phyloP scores from a whole-genome alignment of 75 land plant genomes.

The Azolla pinnata region DNA sequence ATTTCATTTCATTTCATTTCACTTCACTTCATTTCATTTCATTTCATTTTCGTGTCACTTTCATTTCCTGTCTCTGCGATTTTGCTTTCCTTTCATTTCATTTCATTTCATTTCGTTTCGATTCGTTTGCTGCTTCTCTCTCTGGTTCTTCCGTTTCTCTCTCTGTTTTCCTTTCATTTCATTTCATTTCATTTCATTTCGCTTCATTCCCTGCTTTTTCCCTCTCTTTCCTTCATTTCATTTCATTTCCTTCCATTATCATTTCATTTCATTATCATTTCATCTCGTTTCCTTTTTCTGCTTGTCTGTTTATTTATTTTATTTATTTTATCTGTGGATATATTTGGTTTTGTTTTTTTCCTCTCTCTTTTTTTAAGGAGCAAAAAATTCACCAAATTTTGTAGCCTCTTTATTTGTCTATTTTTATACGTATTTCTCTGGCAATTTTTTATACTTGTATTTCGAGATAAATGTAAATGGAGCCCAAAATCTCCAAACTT shows the following conservation, averaged over 20 bases:
- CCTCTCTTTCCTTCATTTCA: background rate
- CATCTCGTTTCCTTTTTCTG: background rate
- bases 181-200: background rate
- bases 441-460: background rate
- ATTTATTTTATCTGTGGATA: background rate
- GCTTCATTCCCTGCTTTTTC: background rate
- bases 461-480: background rate
- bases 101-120: background rate
- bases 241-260: background rate
- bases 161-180: background rate
- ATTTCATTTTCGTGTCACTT: background rate
- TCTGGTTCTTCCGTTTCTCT: background rate
- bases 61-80: background rate
- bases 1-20: background rate
- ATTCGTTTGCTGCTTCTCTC: background rate
- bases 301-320: background rate
- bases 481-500: background rate
- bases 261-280: background rate
- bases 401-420: background rate
- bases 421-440: background rate
- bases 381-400: background rate
- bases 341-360: background rate
- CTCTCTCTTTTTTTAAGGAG: background rate
- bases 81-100: background rate
- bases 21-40: background rate